Percentiles rank a stretch among this genome's conserved stretches.
Conservation (phyloP, 2,329 filamentous ascomycete species). For the Drechslerella coelobrocha region DNA sequence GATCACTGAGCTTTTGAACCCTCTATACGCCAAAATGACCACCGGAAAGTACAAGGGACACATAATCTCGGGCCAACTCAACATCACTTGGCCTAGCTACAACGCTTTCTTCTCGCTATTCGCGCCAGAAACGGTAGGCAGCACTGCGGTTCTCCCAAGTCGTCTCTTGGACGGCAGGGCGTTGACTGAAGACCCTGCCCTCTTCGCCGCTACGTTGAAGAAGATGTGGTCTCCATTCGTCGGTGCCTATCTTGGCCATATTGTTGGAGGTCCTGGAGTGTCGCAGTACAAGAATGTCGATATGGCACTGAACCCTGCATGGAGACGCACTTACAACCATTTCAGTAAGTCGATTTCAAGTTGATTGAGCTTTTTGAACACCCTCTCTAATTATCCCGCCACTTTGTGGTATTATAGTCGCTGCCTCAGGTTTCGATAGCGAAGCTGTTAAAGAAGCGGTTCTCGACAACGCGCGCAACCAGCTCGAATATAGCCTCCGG, state of each 20-base stretch:
- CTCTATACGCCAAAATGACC: constrained; percentile 8
- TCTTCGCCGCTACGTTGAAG: constrained; percentile 58
- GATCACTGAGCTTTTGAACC: constrained; percentile 7
- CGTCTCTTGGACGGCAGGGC: constrained; percentile 57
- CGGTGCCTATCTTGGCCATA: constrained; percentile 54
- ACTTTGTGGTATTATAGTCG: constrained; percentile 15
- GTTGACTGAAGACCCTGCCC: constrained; percentile 52
- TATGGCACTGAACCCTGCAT: constrained; percentile 59
- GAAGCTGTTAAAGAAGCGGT: constrained; percentile 58
- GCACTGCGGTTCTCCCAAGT: constrained; percentile 54
- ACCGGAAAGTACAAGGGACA: constrained; percentile 36
- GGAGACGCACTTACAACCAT: constrained; percentile 60
- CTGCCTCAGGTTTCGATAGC: constrained; percentile 53
- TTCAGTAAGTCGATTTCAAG: constrained; percentile 50
- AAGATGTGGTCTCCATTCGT: constrained; percentile 52
- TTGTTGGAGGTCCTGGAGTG: constrained; percentile 58
- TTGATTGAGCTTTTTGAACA: no score
- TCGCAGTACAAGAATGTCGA: constrained; percentile 58
- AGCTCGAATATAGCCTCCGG: constrained; percentile 55
- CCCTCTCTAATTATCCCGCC: neutral
- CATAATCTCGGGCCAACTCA: constrained; percentile 37
- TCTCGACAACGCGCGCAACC: constrained; percentile 53
- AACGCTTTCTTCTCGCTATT: constrained; percentile 52
- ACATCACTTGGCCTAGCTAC: constrained; percentile 53
- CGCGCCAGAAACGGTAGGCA: constrained; percentile 52